These are phyloP conservation scores for Tetrahymena thermophila DNA, from an alignment of 73 alveolate genomes.

Conservation along the genomic window DNA sequence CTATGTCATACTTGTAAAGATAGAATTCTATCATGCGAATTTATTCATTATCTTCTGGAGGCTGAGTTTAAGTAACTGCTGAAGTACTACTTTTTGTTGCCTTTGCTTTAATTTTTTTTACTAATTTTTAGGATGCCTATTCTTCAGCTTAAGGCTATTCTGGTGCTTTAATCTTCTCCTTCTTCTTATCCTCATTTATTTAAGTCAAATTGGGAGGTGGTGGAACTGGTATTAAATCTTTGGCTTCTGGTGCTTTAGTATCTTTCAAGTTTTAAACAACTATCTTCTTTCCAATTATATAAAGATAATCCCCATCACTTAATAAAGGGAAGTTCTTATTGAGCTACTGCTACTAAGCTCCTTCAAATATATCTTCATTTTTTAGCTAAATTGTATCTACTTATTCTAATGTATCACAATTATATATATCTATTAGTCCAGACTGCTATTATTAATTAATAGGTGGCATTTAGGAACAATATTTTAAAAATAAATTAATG, in stretches of 20 bases:
- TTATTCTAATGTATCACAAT: constrained; percentile 57
- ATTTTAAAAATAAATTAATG: neutral
- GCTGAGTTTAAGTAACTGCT: neutral
- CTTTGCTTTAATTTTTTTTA: neutral
- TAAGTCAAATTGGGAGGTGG: neutral
- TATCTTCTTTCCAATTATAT: constrained; percentile 60
- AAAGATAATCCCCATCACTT: constrained; percentile 72
- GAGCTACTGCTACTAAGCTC: constrained; percentile 40
- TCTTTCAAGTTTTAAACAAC: constrained; percentile 18
- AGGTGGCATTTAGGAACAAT: neutral
- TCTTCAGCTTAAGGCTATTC: constrained; percentile 23
- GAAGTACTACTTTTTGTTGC: neutral
- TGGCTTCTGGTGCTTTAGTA: constrained; percentile 25
- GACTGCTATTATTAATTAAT: neutral
- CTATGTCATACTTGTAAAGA: constrained; percentile 22
- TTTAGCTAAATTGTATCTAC: constrained; percentile 54
- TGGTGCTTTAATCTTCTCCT: constrained; percentile 20
- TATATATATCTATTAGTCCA: constrained; percentile 47
- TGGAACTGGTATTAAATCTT: neutral
- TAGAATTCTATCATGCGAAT: constrained; percentile 13
- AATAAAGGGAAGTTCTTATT: constrained; percentile 77
- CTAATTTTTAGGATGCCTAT: neutral
- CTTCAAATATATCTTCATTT: constrained; percentile 57
- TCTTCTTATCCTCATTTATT: constrained; percentile 5
- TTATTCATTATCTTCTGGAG: neutral